phyloP scores from a whole-genome alignment of 495 filamentous ascomycete genomes.

The Penicillium atrosanguineum region DNA sequence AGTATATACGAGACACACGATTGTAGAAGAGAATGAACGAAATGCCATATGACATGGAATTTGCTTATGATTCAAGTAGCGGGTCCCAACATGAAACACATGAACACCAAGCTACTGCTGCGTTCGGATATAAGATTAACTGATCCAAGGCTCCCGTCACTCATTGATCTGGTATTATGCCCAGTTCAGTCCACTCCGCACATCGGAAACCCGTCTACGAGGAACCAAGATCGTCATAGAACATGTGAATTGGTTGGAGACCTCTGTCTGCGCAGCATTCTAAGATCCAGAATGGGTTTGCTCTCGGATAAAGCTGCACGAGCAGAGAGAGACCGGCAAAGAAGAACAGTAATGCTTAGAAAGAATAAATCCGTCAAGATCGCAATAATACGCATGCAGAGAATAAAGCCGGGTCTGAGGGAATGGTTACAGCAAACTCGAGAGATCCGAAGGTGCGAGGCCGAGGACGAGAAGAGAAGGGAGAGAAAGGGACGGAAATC shows the following conservation, averaged over 20 bases:
- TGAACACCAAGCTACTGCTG: not conserved
- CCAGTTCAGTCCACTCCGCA: not conserved
- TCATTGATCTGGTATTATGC: not conserved
- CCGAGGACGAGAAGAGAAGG: not conserved
- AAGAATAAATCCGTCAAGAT: not conserved
- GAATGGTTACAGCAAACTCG: conserved; percentile 19
- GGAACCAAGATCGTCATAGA: conserved; percentile 7
- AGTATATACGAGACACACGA: conserved; percentile 19
- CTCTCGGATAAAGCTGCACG: conserved; percentile 2
- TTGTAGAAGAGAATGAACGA: conserved; percentile 7
- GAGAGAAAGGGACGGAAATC: conserved; percentile 21
- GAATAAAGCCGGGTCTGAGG: not conserved
- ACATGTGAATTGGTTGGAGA: conserved; percentile 18
- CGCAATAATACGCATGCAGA: not conserved
- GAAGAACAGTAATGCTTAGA: conserved; percentile 6
- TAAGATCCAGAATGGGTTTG: conserved; percentile 15
- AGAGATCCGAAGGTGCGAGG: not conserved
- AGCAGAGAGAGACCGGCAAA: conserved; percentile 3
- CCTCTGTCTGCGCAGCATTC: conserved; percentile 16
- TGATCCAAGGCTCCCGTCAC: not conserved
- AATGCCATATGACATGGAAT: conserved; percentile 1
- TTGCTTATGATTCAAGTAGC: not conserved
- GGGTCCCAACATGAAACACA: too few species aligned
- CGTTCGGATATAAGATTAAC: not conserved
- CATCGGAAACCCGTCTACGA: not conserved